Base-by-base conservation (phyloP, 2,329 filamentous ascomycete species). In the Fusarium equiseti region DNA sequence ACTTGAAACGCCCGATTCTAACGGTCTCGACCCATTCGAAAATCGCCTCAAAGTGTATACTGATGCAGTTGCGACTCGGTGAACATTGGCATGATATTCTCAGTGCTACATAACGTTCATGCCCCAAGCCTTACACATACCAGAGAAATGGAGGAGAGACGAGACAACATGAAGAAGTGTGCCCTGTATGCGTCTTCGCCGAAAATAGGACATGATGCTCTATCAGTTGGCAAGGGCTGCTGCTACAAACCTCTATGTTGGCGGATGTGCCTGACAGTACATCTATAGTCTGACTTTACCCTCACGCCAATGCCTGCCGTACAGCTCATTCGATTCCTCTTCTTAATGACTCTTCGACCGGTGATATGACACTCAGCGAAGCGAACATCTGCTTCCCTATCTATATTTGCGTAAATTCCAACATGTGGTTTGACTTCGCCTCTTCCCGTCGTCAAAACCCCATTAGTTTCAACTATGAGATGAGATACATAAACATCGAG, bases 21-120 rank as follows among this genome's bases (percentile, higher is more conserved):
- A 5, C 5, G 5, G 16, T 6, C 16, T 18, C 9, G 5, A 38
- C 9, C 5, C 8, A 1, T 38, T 11, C 1, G 3, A 3, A 11
- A 2, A 3, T 4, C 16, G 11, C 9, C 32, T 38, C 9, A 4
- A 6, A n/a, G 20, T n/a, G 35, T 6, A 38, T 10, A 38, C 9
- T 18, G 9, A 18, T 10, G 9, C 5, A 38, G 35, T 29, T 29
- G 27, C 18, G 18, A 38, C 5, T 16, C 11, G 18, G 35, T 38
- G 9, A 11, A 4, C 5, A 11, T n/a, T 18, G 35, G 16, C 35
- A 38, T n/a, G 35, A 11, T 11, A 7, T 3, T 3, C 35, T n/a
- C 35, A n/a, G 6, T 38, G 18, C 16, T 4, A 9, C 6, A 11
- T 6, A n/a, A 9, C 35, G 18, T n/a, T 38, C 35, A 38, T 38